Evolutionary conservation across 2,329 filamentous ascomycete genomes (phyloP), one percentile per base, ranked within the genome.

Genomic region (Pestalotiopsis sp.): DNA sequence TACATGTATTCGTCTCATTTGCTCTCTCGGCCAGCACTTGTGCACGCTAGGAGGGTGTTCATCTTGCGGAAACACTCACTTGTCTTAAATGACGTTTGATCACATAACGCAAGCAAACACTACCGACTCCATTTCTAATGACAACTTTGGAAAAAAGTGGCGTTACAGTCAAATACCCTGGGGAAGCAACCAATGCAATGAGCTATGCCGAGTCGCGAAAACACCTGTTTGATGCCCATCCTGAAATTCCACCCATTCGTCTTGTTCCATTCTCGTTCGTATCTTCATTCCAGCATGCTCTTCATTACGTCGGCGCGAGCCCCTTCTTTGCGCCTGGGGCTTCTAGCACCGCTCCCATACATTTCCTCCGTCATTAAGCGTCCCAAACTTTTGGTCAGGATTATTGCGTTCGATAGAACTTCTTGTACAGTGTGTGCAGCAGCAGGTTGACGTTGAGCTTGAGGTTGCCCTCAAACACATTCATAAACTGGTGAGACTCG

Each of bases 351-450:
- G 31, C 20, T 36, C 31, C 14, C 41, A 23, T 58, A n/a, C 49
- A 38, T 12, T 36, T 40, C 38, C 14, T 25, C 64, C 52, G 23
- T 57, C 31, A 11, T 61, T 31, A 17, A 14, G 11, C 23, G 20
- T 60, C 40, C n/a, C n/a, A 52, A 20, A 52, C 9, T 27, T 20
- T 11, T 23, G 23, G 2, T 56, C 20, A 36, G 52, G 49, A 64
- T 82, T 83, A 90, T 76, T 91, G 89, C 70, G 90, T 91, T 70
- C 90, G 85, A 79, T 99, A 99, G 81, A 99, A 99, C 87, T 99
- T 99, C 89, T 97, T 97, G 86, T 98, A 98, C 74, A 99, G 89
- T 80, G 98, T 85, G 86, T 99, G 96, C 85, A 99, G 86, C 83
- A 99, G 90, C 77, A 99, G 81, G 84, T 99, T 99, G 77, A 99